These are phyloP conservation scores for Zoysia matrella DNA, from an alignment of 202 grass and related monocot genomes.

Conservation along the genomic window DNA sequence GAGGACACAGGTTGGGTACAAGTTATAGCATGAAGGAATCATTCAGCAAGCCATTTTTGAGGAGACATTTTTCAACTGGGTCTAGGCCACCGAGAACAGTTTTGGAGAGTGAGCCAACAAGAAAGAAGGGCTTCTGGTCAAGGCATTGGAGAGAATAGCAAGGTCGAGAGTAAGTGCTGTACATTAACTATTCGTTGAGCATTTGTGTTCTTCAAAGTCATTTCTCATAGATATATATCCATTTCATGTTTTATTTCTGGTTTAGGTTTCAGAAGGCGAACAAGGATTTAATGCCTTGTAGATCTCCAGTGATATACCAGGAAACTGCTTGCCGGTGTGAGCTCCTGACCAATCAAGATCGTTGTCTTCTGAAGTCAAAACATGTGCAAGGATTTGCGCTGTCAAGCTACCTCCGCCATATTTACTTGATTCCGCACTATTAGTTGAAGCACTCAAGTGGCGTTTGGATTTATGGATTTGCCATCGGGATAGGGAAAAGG, in stretches of 20 bases:
- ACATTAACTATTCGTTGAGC: conserved; percentile 25
- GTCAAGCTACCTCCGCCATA: conserved; percentile 2
- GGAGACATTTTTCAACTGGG: conserved; percentile 59
- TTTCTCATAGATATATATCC: neutral
- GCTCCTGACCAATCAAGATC: neutral
- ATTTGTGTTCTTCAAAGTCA: conserved; percentile 18
- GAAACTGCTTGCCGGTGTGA: neutral
- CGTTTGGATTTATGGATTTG: too few species aligned
- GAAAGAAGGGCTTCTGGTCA: conserved; percentile 78
- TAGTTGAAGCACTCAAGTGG: conserved; percentile 13
- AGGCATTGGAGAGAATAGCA: conserved; percentile 45
- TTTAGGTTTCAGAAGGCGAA: neutral
- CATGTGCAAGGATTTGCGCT: neutral
- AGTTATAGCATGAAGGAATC: conserved; percentile 70
- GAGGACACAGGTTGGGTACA: conserved; percentile 44
- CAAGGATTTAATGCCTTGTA: neutral
- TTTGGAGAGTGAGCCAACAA: conserved; percentile 50
- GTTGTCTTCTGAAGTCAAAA: neutral
- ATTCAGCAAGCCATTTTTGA: conserved; percentile 57
- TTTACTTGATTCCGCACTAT: conserved; percentile 9
- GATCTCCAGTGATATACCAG: neutral
- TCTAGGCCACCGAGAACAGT: conserved; percentile 49
- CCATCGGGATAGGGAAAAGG: too few species aligned
- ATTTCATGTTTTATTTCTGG: neutral
- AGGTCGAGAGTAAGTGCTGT: neutral